A percentile compares a stretch with the other conserved stretches of the same genome.
phyloP scores from a whole-genome alignment of 169 alveolate genomes.

The Plasmodium sp. region DNA sequence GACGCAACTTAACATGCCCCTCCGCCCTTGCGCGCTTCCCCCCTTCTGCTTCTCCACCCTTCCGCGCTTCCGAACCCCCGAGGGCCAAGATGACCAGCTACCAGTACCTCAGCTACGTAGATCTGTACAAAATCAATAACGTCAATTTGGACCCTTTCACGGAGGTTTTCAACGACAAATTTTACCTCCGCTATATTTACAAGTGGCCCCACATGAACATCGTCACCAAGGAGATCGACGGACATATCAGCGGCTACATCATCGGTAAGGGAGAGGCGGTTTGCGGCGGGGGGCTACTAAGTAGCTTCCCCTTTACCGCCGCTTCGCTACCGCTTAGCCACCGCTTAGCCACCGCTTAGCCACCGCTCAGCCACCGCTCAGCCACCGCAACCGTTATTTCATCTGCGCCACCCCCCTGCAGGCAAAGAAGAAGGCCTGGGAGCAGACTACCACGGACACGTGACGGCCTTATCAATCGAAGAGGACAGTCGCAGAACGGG shows the following conservation, averaged over 20 bases:
- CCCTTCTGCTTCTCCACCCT: too few relatives aligned
- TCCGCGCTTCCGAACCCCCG: too few relatives aligned
- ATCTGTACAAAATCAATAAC: conserved; percentile 58
- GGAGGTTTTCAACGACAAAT: conserved; percentile 52
- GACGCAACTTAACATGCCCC: too few relatives aligned
- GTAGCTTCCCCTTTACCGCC: too few relatives aligned
- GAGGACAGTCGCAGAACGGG: conserved; percentile 78
- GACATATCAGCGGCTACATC: conserved; percentile 57
- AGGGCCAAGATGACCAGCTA: conserved; percentile 43
- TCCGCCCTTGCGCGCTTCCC: too few relatives aligned
- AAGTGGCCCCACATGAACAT: conserved; percentile 73
- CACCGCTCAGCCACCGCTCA: too few relatives aligned
- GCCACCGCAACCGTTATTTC: too few relatives aligned
- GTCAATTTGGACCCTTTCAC: conserved; percentile 73
- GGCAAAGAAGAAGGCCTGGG: conserved; percentile 67
- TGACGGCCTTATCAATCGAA: conserved; percentile 78
- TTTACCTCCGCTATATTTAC: conserved; percentile 51
- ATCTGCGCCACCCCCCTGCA: neutral
- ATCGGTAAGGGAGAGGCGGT: neutral
- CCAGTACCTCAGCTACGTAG: conserved; percentile 57
- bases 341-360: too few relatives aligned
- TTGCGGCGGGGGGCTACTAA: too few relatives aligned
- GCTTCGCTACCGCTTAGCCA: too few relatives aligned
- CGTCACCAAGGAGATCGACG: conserved; percentile 32
- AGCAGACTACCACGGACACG: conserved; percentile 77